These are phyloP conservation scores for Paspalum notatum DNA, from an alignment of 176 grass and related monocot genomes.

Conservation along the genomic window DNA sequence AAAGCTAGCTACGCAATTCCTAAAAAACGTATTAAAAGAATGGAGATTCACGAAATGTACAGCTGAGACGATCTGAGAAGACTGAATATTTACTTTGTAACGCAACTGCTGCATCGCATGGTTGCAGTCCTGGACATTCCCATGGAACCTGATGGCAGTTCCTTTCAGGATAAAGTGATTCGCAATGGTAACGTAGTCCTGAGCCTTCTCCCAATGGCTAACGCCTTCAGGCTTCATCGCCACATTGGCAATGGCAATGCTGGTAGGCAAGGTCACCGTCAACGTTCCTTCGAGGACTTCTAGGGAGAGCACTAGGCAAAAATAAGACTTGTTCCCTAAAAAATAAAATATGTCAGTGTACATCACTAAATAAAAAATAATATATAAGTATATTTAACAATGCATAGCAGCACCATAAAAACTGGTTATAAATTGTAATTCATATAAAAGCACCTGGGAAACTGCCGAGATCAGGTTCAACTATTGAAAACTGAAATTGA, in stretches of 20 bases:
- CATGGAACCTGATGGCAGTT: slow-evolving; percentile 64
- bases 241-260: slow-evolving; percentile 25
- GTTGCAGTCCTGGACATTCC: slow-evolving; percentile 63
- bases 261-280: slow-evolving; percentile 46
- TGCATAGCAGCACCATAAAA: neutral
- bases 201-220: slow-evolving; percentile 64
- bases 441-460: slow-evolving; percentile 58
- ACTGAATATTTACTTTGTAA: slow-evolving; percentile 60
- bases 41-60: neutral
- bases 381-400: neutral
- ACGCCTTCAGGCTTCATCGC: slow-evolving; percentile 54
- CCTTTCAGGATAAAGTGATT: slow-evolving; percentile 66
- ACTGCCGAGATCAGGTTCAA: slow-evolving; percentile 64
- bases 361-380: neutral
- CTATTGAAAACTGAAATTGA: slow-evolving; percentile 60
- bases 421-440: neutral
- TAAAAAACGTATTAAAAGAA: neutral
- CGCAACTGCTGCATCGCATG: slow-evolving; percentile 58
- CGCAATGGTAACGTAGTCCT: slow-evolving; percentile 63
- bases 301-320: slow-evolving; percentile 63
- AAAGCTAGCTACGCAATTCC: neutral
- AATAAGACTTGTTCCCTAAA: slow-evolving; percentile 70
- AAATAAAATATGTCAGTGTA: slow-evolving; percentile 1
- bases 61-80: neutral
- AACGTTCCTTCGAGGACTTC: slow-evolving; percentile 74